Percentiles rank a stretch among this genome's conserved stretches.
Evolutionary conservation across 164 flowering plant genomes (phyloP).

Genomic region (Houttuynia cordata): DNA sequence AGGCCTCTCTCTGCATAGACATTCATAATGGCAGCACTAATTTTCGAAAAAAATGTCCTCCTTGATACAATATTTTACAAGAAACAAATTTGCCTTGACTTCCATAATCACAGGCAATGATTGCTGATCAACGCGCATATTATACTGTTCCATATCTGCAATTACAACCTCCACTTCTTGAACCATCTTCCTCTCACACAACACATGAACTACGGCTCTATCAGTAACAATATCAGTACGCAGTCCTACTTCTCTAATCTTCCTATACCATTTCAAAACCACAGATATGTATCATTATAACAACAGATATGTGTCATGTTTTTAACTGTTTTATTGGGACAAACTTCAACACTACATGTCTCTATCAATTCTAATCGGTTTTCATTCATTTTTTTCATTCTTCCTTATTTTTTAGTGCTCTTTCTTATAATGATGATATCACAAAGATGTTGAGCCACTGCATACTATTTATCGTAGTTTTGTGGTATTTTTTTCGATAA

Average conservation of each 20-base stretch:
- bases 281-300: too few relatives aligned
- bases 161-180: constrained; percentile 51
- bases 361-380: too few relatives aligned
- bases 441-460: too few relatives aligned
- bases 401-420: too few relatives aligned
- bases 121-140: constrained; percentile 45
- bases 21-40: constrained; percentile 64
- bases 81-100: constrained; percentile 46
- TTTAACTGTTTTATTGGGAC: too few relatives aligned
- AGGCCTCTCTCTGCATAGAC: constrained; percentile 73
- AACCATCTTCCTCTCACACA: constrained; percentile 61
- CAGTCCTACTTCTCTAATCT: constrained; percentile 66
- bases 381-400: too few relatives aligned
- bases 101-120: constrained; percentile 57
- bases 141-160: constrained; percentile 47
- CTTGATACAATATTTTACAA: constrained; percentile 23
- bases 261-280: constrained; percentile 46
- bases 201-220: constrained; percentile 47
- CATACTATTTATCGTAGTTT: too few relatives aligned
- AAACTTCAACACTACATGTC: too few relatives aligned
- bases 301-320: too few relatives aligned
- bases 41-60: constrained; percentile 35
- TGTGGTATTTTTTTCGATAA: too few relatives aligned
- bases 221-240: constrained; percentile 59
- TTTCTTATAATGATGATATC: too few relatives aligned